phyloP scores from a whole-genome alignment of 192 early-diverging fungal genomes.

The Phycomyces nitens region DNA sequence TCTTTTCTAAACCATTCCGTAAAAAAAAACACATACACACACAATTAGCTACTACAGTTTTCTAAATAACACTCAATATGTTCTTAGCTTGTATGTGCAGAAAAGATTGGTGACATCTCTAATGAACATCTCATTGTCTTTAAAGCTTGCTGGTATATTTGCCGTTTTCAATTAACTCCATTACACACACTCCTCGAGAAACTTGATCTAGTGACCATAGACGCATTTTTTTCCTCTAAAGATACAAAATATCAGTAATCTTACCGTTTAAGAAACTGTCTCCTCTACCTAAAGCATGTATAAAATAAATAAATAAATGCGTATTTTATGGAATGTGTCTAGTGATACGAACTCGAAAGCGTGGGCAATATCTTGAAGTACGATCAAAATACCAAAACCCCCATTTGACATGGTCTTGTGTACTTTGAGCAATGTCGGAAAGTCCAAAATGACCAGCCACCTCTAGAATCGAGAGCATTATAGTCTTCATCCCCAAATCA shows the following conservation, averaged over 20 bases:
- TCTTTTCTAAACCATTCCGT: no score
- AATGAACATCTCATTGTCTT: not conserved
- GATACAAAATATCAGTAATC: not conserved
- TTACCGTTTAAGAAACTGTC: constrained; percentile 2
- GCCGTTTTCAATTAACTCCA: not conserved
- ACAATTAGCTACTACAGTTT: constrained; percentile 1
- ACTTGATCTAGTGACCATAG: not conserved
- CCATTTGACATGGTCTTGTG: not conserved
- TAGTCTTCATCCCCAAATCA: not conserved
- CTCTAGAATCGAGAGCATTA: not conserved
- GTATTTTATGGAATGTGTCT: not conserved
- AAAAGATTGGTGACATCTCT: not conserved
- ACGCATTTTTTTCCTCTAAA: not conserved
- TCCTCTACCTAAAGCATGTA: not conserved
- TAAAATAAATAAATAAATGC: not conserved
- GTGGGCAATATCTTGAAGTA: not conserved
- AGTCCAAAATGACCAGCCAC: not conserved
- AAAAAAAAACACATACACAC: not conserved
- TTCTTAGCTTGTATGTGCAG: not conserved
- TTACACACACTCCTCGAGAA: not conserved
- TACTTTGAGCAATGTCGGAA: not conserved
- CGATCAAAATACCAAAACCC: not conserved
- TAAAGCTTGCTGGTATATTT: not conserved
- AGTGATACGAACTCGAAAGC: not conserved
- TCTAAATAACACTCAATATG: not conserved